Evolutionary conservation across 2,329 filamentous ascomycete genomes (phyloP).

Genomic region (Fusarium fracticaudum): DNA sequence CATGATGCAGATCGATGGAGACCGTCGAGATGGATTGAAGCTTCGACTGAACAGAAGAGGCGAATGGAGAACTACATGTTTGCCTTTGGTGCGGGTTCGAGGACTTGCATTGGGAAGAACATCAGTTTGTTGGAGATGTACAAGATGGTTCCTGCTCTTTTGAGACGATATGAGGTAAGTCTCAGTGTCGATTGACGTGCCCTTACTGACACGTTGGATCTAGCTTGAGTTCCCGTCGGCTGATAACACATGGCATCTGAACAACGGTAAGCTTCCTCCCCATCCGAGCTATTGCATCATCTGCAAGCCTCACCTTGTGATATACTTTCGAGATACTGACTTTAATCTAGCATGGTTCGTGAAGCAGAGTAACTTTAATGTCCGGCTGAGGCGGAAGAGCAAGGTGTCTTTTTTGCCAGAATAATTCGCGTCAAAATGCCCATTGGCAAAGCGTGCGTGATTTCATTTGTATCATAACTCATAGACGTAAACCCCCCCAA

Average conservation of each 20-base stretch:
- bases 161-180: conserved; percentile 3
- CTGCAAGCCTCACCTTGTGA: neutral
- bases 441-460: too few species aligned
- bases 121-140: conserved; percentile 70
- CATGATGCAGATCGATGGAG: conserved; percentile 70
- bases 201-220: accelerated
- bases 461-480: too few species aligned
- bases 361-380: conserved; percentile 2
- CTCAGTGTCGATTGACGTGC: neutral
- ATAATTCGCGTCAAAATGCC: too few species aligned
- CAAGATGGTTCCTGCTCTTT: conserved; percentile 61
- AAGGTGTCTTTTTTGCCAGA: too few species aligned
- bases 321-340: neutral
- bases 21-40: conserved; percentile 62
- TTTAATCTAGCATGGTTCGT: neutral
- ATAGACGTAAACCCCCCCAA: too few species aligned
- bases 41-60: conserved; percentile 52
- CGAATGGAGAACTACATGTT: conserved; percentile 32
- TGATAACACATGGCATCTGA: neutral
- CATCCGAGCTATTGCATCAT: neutral
- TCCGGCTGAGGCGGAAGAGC: neutral
- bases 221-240: neutral
- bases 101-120: conserved; percentile 76
- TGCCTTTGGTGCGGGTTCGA: conserved; percentile 74
- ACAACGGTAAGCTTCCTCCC: neutral